Percentiles rank a stretch among this genome's conserved stretches.
These are phyloP conservation scores for Russula vinacea DNA, from an alignment of 768 basidiomycete genomes.

Conservation along the genomic window DNA sequence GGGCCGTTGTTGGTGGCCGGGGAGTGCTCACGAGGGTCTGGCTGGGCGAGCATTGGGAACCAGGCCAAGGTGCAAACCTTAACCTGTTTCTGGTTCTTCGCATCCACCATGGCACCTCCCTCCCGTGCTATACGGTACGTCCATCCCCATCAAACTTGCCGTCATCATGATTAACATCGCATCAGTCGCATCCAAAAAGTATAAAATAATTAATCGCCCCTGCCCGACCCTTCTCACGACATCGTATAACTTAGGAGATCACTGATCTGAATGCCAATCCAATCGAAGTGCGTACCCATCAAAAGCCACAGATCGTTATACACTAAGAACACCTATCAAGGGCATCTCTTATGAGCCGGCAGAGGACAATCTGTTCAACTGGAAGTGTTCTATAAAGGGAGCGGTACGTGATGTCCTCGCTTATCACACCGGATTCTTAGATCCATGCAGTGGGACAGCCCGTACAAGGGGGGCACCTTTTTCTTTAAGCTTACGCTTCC, in stretches of 20 bases:
- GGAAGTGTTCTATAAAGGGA: conserved; percentile 76
- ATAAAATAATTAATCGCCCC: conserved; percentile 7
- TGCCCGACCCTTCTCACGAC: conserved; percentile 15
- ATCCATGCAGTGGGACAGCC: conserved; percentile 59
- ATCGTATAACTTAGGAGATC: conserved; percentile 62
- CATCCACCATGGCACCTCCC: conserved; percentile 4
- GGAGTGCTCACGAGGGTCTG: conserved; percentile 34
- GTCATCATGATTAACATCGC: neutral
- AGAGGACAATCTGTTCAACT: conserved; percentile 71
- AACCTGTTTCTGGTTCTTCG: conserved; percentile 14
- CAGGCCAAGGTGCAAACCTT: conserved; percentile 20
- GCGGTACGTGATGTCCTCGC: conserved; percentile 53
- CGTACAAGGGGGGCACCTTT: conserved; percentile 81
- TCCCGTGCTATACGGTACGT: conserved; percentile 20
- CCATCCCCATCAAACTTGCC: neutral
- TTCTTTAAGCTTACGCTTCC: conserved; percentile 72
- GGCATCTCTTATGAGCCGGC: conserved; percentile 58
- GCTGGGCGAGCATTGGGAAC: conserved; percentile 15
- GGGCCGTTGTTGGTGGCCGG: conserved; percentile 24
- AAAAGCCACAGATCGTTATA: conserved; percentile 1
- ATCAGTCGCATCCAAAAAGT: conserved; percentile 76
- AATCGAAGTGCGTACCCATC: conserved; percentile 49
- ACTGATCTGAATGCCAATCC: conserved; percentile 58
- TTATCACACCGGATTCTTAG: conserved; percentile 13
- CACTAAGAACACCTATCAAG: conserved; percentile 39